phyloP scores from a whole-genome alignment of 1,284 basidiomycete species.

The Microbotryum silenes-acaulis region DNA sequence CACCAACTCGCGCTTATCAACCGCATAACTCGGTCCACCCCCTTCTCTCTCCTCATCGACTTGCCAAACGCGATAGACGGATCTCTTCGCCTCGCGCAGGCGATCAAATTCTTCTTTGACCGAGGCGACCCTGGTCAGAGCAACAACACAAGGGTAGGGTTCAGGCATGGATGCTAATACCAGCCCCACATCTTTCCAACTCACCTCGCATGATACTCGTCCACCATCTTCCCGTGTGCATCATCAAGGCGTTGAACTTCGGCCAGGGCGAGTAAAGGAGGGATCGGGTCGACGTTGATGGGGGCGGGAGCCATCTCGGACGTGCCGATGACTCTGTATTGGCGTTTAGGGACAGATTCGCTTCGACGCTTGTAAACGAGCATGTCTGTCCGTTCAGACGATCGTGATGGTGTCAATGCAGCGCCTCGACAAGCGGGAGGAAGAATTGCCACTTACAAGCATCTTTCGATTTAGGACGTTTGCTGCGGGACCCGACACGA shows the following conservation, averaged over 20 bases:
- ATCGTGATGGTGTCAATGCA: no score
- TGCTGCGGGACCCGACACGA: background rate
- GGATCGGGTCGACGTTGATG: conserved; percentile 34
- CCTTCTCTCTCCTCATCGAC: conserved; percentile 50
- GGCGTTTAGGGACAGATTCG: background rate
- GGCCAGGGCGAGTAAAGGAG: conserved; percentile 51
- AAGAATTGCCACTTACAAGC: conserved; percentile 18
- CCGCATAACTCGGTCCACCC: conserved; percentile 49
- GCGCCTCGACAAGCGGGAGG: no score
- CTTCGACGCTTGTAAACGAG: conserved; percentile 63
- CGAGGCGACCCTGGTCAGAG: background rate
- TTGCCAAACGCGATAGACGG: conserved; percentile 59
- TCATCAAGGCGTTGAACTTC: conserved; percentile 55
- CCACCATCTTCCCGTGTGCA: conserved; percentile 51
- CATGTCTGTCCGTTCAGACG: conserved; percentile 57
- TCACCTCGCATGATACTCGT: conserved; percentile 48
- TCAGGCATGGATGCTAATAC: background rate
- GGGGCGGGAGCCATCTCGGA: background rate
- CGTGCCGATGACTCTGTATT: background rate
- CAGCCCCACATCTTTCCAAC: background rate
- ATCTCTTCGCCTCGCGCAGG: conserved; percentile 50
- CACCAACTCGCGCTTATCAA: conserved; percentile 54
- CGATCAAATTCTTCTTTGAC: conserved; percentile 46
- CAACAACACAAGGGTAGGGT: background rate
- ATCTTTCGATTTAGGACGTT: conserved; percentile 19